Conservation (phyloP, 2,329 filamentous ascomycete genomes). For the Neodidymelliopsis sp. region DNA sequence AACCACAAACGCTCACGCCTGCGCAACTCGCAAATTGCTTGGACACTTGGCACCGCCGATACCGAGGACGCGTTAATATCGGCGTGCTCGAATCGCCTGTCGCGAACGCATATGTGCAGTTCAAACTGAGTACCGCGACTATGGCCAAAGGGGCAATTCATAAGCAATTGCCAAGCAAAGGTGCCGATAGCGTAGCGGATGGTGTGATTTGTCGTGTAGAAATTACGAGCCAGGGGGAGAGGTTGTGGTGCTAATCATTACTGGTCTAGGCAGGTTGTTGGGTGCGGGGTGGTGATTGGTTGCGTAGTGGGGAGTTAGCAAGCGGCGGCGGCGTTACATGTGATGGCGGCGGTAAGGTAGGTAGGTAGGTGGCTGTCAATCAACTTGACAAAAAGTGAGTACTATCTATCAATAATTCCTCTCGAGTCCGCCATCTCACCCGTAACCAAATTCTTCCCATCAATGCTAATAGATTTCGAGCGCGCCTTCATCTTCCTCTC, state of each 20-base stretch:
- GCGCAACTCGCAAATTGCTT: conserved; percentile 5
- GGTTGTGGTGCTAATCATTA: conserved; percentile 4
- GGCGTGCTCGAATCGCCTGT: conserved; percentile 8
- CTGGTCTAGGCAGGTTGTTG: conserved; percentile 8
- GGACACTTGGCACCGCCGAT: conserved; percentile 11
- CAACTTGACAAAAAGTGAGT: background rate
- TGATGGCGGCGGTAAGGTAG: conserved; percentile 5
- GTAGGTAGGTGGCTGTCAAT: conserved; percentile 2
- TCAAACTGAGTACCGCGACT: conserved; percentile 4
- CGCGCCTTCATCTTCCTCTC: conserved; percentile 12
- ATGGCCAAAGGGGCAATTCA: conserved; percentile 11
- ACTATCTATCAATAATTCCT: background rate
- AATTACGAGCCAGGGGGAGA: too few relatives aligned
- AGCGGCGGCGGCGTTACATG: conserved; percentile 7
- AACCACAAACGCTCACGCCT: conserved; percentile 13
- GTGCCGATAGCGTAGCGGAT: conserved; percentile 9
- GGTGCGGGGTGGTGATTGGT: conserved; percentile 5
- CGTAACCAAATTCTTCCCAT: background rate
- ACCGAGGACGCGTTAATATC: conserved; percentile 9
- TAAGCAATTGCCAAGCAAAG: conserved; percentile 18
- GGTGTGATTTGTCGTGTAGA: too few relatives aligned
- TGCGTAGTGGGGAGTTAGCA: background rate
- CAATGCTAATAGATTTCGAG: conserved; percentile 20
- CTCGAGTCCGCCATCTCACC: background rate
- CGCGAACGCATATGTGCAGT: too few relatives aligned